These are phyloP conservation scores for Udeniomyces megalosporus DNA, from an alignment of 768 basidiomycete species.

Conservation along the genomic window DNA sequence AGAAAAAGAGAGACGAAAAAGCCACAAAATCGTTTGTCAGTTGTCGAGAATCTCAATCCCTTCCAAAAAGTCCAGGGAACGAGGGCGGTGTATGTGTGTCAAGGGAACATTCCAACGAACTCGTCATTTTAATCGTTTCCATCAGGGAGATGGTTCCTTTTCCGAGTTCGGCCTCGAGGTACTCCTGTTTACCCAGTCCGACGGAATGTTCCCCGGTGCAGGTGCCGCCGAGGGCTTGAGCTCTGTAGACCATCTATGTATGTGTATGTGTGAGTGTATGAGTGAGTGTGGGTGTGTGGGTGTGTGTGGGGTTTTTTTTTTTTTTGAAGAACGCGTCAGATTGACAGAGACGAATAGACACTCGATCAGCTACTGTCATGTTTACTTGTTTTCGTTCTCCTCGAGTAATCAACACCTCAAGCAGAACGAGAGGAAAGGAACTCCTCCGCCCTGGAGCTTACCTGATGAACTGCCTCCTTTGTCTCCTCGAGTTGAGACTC, in stretches of 20 bases:
- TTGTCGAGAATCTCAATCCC: too few species aligned
- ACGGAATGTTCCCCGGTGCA: slow-evolving; percentile 28
- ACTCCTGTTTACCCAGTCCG: slow-evolving; percentile 33
- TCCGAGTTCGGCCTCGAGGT: slow-evolving; percentile 65
- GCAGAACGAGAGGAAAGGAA: background rate
- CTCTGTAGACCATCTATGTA: slow-evolving; percentile 31
- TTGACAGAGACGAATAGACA: too few species aligned
- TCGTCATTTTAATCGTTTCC: slow-evolving; percentile 57
- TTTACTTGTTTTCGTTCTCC: too few species aligned
- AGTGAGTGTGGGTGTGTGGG: too few species aligned
- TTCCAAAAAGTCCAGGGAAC: too few species aligned
- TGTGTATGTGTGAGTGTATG: too few species aligned
- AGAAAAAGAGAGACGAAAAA: background rate
- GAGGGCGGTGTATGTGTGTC: too few species aligned
- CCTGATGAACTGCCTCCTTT: slow-evolving; percentile 8
- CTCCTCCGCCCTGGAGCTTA: too few species aligned
- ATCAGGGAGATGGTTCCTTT: slow-evolving; percentile 64
- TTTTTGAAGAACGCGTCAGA: too few species aligned
- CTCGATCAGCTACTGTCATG: too few species aligned
- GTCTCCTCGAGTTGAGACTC: slow-evolving; percentile 18
- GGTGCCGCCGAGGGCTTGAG: slow-evolving; percentile 32
- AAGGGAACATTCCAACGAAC: slow-evolving; percentile 14
- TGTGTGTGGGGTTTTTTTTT: too few species aligned
- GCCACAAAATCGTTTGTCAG: too few species aligned
- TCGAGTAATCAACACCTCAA: background rate